Percentiles rank a stretch among this genome's conserved stretches.
phyloP scores from a whole-genome alignment of 352 stramenopile genomes.

The Phytophthora boehmeriae region DNA sequence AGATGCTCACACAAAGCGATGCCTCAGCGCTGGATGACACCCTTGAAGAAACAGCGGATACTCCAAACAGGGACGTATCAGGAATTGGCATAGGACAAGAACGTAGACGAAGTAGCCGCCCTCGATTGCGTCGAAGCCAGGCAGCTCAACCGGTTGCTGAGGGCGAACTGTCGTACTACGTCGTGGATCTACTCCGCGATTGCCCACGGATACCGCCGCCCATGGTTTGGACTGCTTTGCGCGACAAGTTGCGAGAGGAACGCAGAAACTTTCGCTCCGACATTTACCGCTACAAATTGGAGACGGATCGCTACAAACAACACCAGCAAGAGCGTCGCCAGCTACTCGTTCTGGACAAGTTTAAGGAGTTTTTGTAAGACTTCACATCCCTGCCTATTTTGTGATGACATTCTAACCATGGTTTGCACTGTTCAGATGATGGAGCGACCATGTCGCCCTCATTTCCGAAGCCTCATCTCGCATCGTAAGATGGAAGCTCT shows the following conservation, averaged over 20 bases:
- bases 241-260: slow-evolving; percentile 62
- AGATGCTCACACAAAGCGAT: slow-evolving; percentile 26
- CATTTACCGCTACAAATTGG: slow-evolving; percentile 69
- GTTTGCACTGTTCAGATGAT: slow-evolving; percentile 23
- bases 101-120: slow-evolving; percentile 41
- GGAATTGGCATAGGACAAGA: slow-evolving; percentile 10
- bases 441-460: slow-evolving; percentile 46
- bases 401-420: background rate
- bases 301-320: slow-evolving; percentile 56
- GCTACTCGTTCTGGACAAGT: slow-evolving; percentile 68
- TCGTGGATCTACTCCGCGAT: slow-evolving; percentile 71
- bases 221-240: slow-evolving; percentile 52
- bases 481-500: slow-evolving; percentile 65
- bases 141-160: slow-evolving; percentile 31
- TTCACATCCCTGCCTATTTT: background rate
- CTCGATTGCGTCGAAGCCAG: slow-evolving; percentile 22
- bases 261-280: slow-evolving; percentile 64
- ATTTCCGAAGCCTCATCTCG: slow-evolving; percentile 71
- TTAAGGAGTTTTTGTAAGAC: slow-evolving; percentile 70
- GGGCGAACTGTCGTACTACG: slow-evolving; percentile 59
- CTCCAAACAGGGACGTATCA: slow-evolving; percentile 9
- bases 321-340: slow-evolving; percentile 56
- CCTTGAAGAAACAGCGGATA: slow-evolving; percentile 10
- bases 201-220: slow-evolving; percentile 47
- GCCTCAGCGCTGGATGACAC: slow-evolving; percentile 8